These are phyloP conservation scores for Shiraia sp. DNA, from an alignment of 2,329 filamentous ascomycete genomes.

Conservation along the genomic window DNA sequence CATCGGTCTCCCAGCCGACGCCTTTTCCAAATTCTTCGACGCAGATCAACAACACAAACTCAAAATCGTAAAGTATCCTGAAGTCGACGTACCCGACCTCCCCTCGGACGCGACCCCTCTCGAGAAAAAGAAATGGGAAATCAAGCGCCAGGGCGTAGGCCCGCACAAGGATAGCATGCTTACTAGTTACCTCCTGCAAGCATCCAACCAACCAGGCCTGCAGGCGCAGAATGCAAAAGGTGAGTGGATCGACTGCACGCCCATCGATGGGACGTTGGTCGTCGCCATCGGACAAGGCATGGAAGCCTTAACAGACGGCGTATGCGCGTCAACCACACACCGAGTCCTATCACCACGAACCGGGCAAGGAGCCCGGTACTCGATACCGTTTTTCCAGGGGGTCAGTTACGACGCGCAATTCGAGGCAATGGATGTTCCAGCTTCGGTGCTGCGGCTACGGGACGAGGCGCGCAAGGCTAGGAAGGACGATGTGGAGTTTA, in stretches of 20 bases:
- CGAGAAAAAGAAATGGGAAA: conserved; percentile 54
- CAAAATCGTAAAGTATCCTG: conserved; percentile 87
- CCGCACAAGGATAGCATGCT: conserved; percentile 88
- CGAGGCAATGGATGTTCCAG: conserved; percentile 73
- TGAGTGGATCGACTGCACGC: conserved; percentile 81
- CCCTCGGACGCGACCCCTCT: conserved; percentile 30
- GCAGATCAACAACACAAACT: conserved; percentile 75
- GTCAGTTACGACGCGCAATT: conserved; percentile 79
- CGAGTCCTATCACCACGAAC: conserved; percentile 74
- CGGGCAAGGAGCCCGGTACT: conserved; percentile 73
- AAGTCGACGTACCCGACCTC: conserved; percentile 49
- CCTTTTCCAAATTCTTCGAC: conserved; percentile 82
- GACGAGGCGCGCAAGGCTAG: conserved; percentile 62
- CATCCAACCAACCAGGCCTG: conserved; percentile 72
- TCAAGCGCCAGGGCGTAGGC: conserved; percentile 65
- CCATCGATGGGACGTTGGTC: conserved; percentile 75
- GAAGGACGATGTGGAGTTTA: conserved; percentile 79
- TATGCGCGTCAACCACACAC: conserved; percentile 81
- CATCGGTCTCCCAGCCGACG: conserved; percentile 69
- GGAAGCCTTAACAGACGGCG: conserved; percentile 81
- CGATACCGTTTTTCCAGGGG: conserved; percentile 87
- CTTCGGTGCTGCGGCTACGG: conserved; percentile 65
- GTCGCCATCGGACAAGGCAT: conserved; percentile 87
- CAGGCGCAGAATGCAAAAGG: conserved; percentile 82
- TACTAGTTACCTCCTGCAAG: conserved; percentile 79